These are phyloP conservation scores for Aeschynomene evenia DNA, from an alignment of 306 rosid species.

Conservation along the genomic window DNA sequence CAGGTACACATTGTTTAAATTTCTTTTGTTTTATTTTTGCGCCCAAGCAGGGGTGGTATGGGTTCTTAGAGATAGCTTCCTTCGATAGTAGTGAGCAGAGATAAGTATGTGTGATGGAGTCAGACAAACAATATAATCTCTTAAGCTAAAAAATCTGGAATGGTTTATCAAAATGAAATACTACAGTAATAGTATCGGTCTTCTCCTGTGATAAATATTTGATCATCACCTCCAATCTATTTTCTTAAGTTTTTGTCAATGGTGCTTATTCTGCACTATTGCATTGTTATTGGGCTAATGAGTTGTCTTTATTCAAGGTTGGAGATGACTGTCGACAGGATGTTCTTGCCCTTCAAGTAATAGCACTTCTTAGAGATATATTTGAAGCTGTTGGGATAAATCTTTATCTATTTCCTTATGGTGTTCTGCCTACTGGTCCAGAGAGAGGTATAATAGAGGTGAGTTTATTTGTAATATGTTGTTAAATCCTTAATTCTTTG, in stretches of 20 bases:
- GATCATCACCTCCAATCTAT: conserved; percentile 1
- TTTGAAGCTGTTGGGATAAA: conserved; percentile 89
- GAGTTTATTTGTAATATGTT: conserved; percentile 33
- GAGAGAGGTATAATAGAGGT: conserved; percentile 98
- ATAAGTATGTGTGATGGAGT: not conserved
- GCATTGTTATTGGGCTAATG: conserved; percentile 29
- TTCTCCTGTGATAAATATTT: conserved; percentile 2
- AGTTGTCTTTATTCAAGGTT: conserved; percentile 55
- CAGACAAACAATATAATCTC: not conserved
- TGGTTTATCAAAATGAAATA: conserved; percentile 3
- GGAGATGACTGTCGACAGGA: conserved; percentile 99
- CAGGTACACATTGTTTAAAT: not conserved
- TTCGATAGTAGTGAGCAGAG: not conserved
- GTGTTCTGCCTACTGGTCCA: conserved; percentile 96
- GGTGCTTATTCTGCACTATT: conserved; percentile 9
- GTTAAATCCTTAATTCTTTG: conserved; percentile 14
- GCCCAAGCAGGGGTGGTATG: not conserved
- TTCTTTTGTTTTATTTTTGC: not conserved
- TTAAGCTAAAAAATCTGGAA: not conserved
- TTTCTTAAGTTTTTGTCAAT: conserved; percentile 17
- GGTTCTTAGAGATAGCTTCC: conserved; percentile 17
- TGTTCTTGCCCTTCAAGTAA: conserved; percentile 99
- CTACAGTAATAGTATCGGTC: not conserved
- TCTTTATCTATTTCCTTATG: conserved; percentile 90
- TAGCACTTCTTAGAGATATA: conserved; percentile 89